phyloP scores from a whole-genome alignment of 352 stramenopile genomes.

The Phytophthora pseudosyringae region DNA sequence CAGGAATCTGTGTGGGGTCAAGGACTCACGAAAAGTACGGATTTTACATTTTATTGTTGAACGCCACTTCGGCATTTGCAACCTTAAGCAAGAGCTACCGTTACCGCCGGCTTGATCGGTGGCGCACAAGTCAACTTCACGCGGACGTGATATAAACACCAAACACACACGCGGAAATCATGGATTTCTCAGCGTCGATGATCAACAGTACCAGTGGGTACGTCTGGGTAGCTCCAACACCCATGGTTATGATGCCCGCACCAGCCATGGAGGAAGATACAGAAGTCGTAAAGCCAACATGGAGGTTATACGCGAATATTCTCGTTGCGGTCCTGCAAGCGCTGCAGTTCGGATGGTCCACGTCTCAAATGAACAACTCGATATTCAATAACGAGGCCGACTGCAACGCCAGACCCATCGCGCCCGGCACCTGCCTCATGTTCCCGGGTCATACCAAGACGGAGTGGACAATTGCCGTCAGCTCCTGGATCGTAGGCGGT shows the following conservation, averaged over 20 bases:
- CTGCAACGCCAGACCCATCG: slow-evolving; percentile 48
- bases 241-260: slow-evolving; percentile 26
- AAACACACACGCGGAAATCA: background rate
- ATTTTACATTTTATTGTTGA: slow-evolving; percentile 3
- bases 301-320: slow-evolving; percentile 55
- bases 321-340: slow-evolving; percentile 51
- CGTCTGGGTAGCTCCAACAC: slow-evolving; percentile 25
- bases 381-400: slow-evolving; percentile 44
- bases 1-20: too few species aligned
- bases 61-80: slow-evolving; percentile 13
- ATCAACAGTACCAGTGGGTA: slow-evolving; percentile 26
- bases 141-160: background rate
- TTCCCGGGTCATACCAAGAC: slow-evolving; percentile 31
- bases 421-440: slow-evolving; percentile 7
- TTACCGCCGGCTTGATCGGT: background rate
- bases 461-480: slow-evolving; percentile 62
- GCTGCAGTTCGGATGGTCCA: slow-evolving; percentile 43
- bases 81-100: background rate
- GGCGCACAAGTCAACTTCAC: slow-evolving; percentile 4
- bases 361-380: slow-evolving; percentile 52
- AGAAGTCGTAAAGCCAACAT: slow-evolving; percentile 7
- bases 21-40: background rate
- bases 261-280: slow-evolving; percentile 7
- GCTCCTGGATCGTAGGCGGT: slow-evolving; percentile 59
- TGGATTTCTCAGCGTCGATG: slow-evolving; percentile 33